Evolutionary conservation across 106 monocot genomes (phyloP), one percentile per base, ranked within the genome.

Genomic region (Dioscorea alata): DNA sequence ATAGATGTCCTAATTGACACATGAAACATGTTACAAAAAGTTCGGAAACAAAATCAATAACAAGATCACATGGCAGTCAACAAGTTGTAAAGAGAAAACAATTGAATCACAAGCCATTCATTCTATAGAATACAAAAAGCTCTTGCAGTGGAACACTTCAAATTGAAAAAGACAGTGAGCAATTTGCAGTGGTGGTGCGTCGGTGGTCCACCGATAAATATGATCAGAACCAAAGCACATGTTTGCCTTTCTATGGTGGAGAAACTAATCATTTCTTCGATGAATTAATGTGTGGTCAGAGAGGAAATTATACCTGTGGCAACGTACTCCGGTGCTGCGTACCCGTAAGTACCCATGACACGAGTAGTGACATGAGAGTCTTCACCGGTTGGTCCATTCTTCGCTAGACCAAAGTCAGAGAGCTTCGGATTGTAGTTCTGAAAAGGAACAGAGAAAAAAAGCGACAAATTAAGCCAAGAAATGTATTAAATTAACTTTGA

Each of bases 261-360:
- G 28, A 28, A 56, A 56, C 54, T 15, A 56, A 56, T 56, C 19
- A 56, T 56, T 4, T 56, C 54, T 56, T 18, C 19, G 5, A 56
- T 22, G 59, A 59, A 59, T 8, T 17, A 23, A 58, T 16, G 16
- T 60, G 32, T 76, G 3, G 28, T 28, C 28, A 3, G 28, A 28
- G 3, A 28, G 28, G 28, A 28, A 1, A 28, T 28, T 28, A 28
- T 28, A 83, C 86, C 86, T 20, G 92, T 88, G 5, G 88, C 77
- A 52, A 86, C 73, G 66, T 91, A 91, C 57, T 91, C 91, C 23
- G 91, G 91, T 48, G 91, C 91, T 22, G 84, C 87, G 70, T 91
- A 91, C 14, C 93, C 93, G 12, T 59, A 80, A 4, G 93, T 93
- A 18, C 93, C 93, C 76, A 84, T 79, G 49, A 93, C 57, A 59